Evolutionary conservation across 192 early-diverging fungal species (phyloP).

Genomic region (Coemansia sp.): DNA sequence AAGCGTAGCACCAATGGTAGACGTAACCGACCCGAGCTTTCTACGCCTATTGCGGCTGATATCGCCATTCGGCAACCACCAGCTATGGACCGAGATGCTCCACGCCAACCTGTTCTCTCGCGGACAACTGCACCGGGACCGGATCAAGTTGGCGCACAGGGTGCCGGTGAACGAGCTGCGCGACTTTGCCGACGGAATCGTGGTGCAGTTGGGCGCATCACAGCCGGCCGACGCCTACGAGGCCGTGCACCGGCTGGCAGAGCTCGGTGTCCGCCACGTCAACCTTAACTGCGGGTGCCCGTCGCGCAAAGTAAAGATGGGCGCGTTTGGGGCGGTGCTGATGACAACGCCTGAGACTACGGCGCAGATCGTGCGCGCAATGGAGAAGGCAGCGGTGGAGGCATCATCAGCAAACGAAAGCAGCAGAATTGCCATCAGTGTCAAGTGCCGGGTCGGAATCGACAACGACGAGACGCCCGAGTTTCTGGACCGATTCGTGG

Average conservation of each 20-base stretch:
- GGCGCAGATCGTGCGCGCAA: conserved; percentile 60
- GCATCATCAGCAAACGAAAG: neutral
- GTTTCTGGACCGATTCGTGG: conserved; percentile 53
- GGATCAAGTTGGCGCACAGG: conserved; percentile 21
- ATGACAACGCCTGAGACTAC: conserved; percentile 66
- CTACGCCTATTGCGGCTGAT: conserved; percentile 66
- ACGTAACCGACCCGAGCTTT: conserved; percentile 73
- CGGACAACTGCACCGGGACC: conserved; percentile 24
- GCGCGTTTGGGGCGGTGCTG: conserved; percentile 67
- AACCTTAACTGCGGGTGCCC: conserved; percentile 78
- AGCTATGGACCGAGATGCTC: conserved; percentile 75
- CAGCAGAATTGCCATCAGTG: conserved; percentile 45
- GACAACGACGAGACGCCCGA: conserved; percentile 67
- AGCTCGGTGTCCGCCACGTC: conserved; percentile 61
- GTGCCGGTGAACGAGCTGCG: conserved; percentile 34
- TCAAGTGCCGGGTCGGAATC: conserved; percentile 79
- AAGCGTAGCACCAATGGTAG: conserved; percentile 76
- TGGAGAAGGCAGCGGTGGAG: conserved; percentile 48
- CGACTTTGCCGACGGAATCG: conserved; percentile 38
- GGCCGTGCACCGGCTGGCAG: conserved; percentile 48
- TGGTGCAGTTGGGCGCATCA: conserved; percentile 48
- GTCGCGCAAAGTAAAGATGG: conserved; percentile 66
- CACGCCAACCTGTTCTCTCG: conserved; percentile 57
- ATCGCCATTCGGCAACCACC: conserved; percentile 59
- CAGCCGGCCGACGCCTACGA: conserved; percentile 28